Evolutionary conservation across 192 early-diverging fungal species (phyloP), one percentile per base, ranked within the genome.

Genomic region (Linnemannia exigua): DNA sequence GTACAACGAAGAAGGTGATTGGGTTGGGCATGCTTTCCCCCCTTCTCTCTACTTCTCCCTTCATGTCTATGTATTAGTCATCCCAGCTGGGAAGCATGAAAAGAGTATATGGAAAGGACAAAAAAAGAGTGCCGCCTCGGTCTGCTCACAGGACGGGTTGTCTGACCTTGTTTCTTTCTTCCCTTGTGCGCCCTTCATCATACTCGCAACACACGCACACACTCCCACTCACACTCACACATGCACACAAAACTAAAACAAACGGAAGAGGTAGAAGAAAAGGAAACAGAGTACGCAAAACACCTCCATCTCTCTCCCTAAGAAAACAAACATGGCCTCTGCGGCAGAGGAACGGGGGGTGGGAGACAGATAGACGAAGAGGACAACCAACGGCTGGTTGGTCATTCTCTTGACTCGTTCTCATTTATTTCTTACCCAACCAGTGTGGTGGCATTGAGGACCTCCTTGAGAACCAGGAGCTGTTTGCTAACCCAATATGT

Each of bases 251-350:
- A 20, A 31, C 58, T 14, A n/a, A 63, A 63, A 12, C 61, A 76
- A 31, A 67, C 58, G 5, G n/a, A 67, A 76, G 22, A 46, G 5
- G 41, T 48, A 70, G 71, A 79, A 79, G 72, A 67, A 79, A 79
- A 73, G 20, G 38, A 79, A 72, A 50, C 46, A 7, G 22, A 35
- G 71, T 61, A 79, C 70, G 66, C 61, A 79, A 38, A 52, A 70
- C 52, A 25, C 52, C 22, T 54, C 52, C n/a, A n/a, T 54, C 52
- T 54, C 52, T 54, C n/a, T 8, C 52, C 22, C 52, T 66, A 5
- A 41, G 38, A 75, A 46, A 76, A 54, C 46, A 35, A n/a, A 28
- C 7, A 12, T 25, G 7, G 38, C 35, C 46, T 72, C 47, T 47
- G 41, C 2, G 25, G 41, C 22, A 47, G 44, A 28, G 44, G 37